phyloP scores from a whole-genome alignment of 805 yeast species.

The Candida nitratophila region DNA sequence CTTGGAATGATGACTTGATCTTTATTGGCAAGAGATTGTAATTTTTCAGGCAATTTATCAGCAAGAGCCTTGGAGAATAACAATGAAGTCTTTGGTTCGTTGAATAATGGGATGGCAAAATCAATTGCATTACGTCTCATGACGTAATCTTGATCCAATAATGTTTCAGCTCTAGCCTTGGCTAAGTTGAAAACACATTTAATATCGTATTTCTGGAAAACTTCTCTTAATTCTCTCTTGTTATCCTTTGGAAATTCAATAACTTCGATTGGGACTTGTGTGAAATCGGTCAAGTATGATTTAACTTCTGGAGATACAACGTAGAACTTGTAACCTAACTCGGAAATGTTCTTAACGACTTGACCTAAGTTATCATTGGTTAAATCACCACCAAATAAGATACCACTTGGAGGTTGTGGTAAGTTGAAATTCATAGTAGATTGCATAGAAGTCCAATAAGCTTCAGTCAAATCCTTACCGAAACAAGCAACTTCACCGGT shows the following conservation, averaged over 20 bases:
- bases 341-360: conserved; percentile 63
- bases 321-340: conserved; percentile 76
- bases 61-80: conserved; percentile 80
- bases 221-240: conserved; percentile 88
- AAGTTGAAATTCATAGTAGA: conserved; percentile 95
- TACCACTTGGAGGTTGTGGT: conserved; percentile 85
- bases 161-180: conserved; percentile 75
- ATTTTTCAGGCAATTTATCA: conserved; percentile 53
- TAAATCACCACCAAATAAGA: conserved; percentile 92
- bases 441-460: conserved; percentile 97
- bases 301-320: conserved; percentile 71
- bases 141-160: conserved; percentile 84
- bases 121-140: conserved; percentile 99
- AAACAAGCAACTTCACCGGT: conserved; percentile 99
- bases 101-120: conserved; percentile 92
- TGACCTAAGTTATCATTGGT: conserved; percentile 60
- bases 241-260: conserved; percentile 91
- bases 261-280: conserved; percentile 45
- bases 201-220: conserved; percentile 81
- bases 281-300: conserved; percentile 51
- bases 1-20: conserved; percentile 53
- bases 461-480: conserved; percentile 78
- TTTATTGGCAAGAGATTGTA: conserved; percentile 40
- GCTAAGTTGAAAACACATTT: conserved; percentile 91
- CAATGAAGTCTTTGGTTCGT: conserved; percentile 90